Base-by-base conservation (phyloP, 768 basidiomycete genomes). In the Psilocybe azurescens region DNA sequence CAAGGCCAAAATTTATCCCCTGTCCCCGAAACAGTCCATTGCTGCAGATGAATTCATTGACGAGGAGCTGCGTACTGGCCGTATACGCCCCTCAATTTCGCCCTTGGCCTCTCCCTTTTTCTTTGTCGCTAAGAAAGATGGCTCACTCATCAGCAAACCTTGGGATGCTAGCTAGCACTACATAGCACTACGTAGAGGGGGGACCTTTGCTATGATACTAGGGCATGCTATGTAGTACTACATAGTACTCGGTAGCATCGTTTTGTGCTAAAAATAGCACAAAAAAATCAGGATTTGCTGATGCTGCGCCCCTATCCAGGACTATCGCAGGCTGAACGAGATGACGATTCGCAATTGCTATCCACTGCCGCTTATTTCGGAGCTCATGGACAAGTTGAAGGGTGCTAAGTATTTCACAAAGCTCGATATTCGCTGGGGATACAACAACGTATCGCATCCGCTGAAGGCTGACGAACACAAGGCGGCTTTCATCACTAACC, bases 351-450 rank as follows among this genome's bases (percentile, higher is more conserved):
- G 72, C n/a, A 65, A 75, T 63, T 54, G 52, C 6, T 76, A 77
- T 52, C 77, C 73, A 0, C 58, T 77, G 8, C 75, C 74, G 2
- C 49, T 59, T 4, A 46, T 59, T 10, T 59, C 38, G 16, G 66
- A 76, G 6, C 58, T 76, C 11, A 56, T 77, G 28, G 62, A 71
- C 20, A 71, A 70, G 14, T 53, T 77, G 0, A 49, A 59, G 0
- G 63, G 62, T 5, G 69, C 72, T 11, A 63, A 63, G 10, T 56
- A 70, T 29, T 81, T 77, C 61, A 72, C 74, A 0, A 75, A 74
- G 48, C 60, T 84, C 13, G 77, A 85, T 63, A 69, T 84, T 3
- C 58, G 71, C 8, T 73, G 72, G 54, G 78, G 75, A 0, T 84
- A 75, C 65, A 74, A 81, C 61, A 75, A 78, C 5, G 53, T 72